phyloP scores from a whole-genome alignment of 73 alveolate genomes.

The Diophrys sp. region DNA sequence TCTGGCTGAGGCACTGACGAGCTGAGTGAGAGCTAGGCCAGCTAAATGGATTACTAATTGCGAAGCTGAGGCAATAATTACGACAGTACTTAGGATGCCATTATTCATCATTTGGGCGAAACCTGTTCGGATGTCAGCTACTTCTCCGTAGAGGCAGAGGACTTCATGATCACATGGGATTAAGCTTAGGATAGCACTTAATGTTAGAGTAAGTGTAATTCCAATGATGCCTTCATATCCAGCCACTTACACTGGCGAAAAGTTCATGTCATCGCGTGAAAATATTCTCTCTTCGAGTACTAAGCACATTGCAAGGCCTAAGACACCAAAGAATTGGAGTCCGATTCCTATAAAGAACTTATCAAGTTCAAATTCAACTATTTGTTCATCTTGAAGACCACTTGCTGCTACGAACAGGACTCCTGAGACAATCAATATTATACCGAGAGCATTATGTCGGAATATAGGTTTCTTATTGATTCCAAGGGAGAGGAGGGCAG shows the following conservation, averaged over 20 bases:
- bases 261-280: not conserved
- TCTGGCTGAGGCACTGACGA: slow-evolving; percentile 70
- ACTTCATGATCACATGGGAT: slow-evolving; percentile 24
- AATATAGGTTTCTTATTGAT: not conserved
- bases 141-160: slow-evolving; percentile 26
- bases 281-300: slow-evolving; percentile 1
- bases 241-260: slow-evolving; percentile 76
- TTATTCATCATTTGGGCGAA: slow-evolving; percentile 23
- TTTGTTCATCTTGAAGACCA: not conserved
- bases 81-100: not conserved
- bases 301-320: not conserved
- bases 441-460: not conserved
- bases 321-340: not conserved
- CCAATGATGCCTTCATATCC: slow-evolving; percentile 96
- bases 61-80: not conserved
- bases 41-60: slow-evolving; percentile 39
- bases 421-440: not conserved
- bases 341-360: not conserved
- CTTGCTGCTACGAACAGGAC: not conserved
- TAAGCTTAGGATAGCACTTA: slow-evolving; percentile 14
- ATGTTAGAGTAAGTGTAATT: slow-evolving; percentile 16
- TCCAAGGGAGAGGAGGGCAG: not conserved
- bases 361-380: not conserved
- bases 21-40: slow-evolving; percentile 75
- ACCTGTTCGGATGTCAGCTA: slow-evolving; percentile 63